These are phyloP conservation scores for Hyphopichia buzzinii DNA, from an alignment of 1,139 yeast genomes.

Conservation along the genomic window DNA sequence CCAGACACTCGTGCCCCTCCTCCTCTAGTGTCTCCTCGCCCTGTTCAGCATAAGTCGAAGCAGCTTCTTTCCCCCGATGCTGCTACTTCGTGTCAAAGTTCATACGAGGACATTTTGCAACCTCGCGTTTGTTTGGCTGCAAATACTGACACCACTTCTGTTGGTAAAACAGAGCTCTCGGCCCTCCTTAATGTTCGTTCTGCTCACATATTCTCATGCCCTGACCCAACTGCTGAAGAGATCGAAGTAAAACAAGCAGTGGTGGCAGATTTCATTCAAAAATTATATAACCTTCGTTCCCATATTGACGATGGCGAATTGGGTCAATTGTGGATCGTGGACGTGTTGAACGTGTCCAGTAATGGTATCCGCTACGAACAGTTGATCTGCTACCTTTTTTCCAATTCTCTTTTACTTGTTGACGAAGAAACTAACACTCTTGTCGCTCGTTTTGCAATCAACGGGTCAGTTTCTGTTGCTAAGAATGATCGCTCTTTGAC, in stretches of 20 bases:
- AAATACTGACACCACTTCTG: conserved; percentile 9
- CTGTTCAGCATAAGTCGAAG: too few relatives aligned
- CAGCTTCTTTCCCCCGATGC: conserved; percentile 16
- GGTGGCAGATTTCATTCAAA: conserved; percentile 2
- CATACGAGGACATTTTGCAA: conserved; percentile 6
- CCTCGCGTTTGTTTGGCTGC: conserved; percentile 17
- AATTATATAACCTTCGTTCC: background rate
- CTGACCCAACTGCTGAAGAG: conserved; percentile 11
- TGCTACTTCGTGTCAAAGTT: conserved; percentile 10
- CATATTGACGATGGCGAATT: conserved; percentile 10
- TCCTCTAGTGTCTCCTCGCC: conserved; percentile 6
- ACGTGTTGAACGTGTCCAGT: conserved; percentile 37
- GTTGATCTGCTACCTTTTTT: conserved; percentile 40
- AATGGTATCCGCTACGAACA: conserved; percentile 37
- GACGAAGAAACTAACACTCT: conserved; percentile 24
- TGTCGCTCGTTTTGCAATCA: conserved; percentile 22
- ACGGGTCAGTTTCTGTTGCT: background rate
- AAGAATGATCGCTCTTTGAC: background rate
- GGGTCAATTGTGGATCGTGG: conserved; percentile 40
- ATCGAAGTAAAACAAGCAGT: conserved; percentile 12
- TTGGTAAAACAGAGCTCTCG: conserved; percentile 16
- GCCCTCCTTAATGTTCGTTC: conserved; percentile 23
- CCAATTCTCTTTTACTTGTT: conserved; percentile 35
- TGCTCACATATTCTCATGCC: conserved; percentile 18
- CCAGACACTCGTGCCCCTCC: conserved; percentile 21